Base-by-base conservation (phyloP, 2,329 filamentous ascomycete species). In the Leptographium galeiforme region DNA sequence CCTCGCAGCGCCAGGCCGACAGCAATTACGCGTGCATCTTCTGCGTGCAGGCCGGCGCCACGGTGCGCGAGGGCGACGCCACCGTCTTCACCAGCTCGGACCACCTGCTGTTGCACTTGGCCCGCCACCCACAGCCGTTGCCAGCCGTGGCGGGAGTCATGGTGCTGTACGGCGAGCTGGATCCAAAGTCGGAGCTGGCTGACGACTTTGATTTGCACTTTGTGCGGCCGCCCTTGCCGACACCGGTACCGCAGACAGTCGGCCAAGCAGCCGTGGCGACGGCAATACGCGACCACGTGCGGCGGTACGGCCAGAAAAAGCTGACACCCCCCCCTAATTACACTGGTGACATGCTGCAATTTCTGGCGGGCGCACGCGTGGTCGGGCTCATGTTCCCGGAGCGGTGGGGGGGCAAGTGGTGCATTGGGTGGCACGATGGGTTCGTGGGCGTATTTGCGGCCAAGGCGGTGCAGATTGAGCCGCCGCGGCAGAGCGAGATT, bases 401-500 rank as follows among this genome's bases (percentile, higher is more conserved):
- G 11, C 71, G 70, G 59, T 77, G 77, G 59, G 64, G 69, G 3
- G 77, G 77, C 14, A 77, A 78, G 58, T 81, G 76, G 76, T 71
- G 70, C n/a, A 68, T 77, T 54, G 77, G 74, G 2, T 78, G 76
- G 70, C 76, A 81, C 56, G 76, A 80, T 56, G 76, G 75, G 0
- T 60, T 67, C 2, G 71, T 70, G 44, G 76, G 74, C 0, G 73
- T 72, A 1, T 70, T 77, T 51, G 74, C 77, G 36, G 64, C 67
- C 45, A 75, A 78, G 44, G 63, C 71, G 0, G 61, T 79, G 44
- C 72, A 68, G 57, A 61, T 80, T 8, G 72, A 77, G 44, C 64
- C 67, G 16, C 76, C 77, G 12, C 68, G 71, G 1, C 63, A 66
- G 18, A 64, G 63, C 25, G 72, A 79, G 57, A 67, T 78, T 16